These are phyloP conservation scores for Chalaropsis thielavioides DNA, from an alignment of 2,329 filamentous ascomycete genomes.

Conservation along the genomic window DNA sequence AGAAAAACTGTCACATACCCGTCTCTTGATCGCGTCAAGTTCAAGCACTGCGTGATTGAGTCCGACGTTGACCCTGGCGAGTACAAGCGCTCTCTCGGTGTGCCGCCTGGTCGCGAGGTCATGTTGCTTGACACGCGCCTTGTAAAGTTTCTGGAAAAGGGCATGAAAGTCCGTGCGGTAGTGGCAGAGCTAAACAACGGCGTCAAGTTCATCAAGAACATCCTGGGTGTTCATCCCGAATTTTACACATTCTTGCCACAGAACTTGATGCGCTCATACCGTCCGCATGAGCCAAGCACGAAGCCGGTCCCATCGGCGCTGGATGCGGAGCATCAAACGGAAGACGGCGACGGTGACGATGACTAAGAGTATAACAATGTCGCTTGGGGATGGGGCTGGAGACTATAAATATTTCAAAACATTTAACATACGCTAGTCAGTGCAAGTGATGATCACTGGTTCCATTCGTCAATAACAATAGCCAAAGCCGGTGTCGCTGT, in stretches of 20 bases:
- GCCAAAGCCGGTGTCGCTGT: background rate
- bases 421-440: background rate
- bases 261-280: constrained; percentile 53
- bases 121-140: constrained; percentile 55
- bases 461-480: background rate
- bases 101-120: constrained; percentile 20
- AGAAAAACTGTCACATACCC: background rate
- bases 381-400: background rate
- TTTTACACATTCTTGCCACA: constrained; percentile 55
- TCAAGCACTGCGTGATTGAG: constrained; percentile 29
- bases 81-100: background rate
- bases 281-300: constrained; percentile 35
- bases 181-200: constrained; percentile 48
- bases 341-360: background rate
- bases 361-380: background rate
- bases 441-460: background rate
- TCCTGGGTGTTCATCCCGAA: constrained; percentile 40
- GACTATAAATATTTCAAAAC: no score
- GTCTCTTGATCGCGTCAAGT: background rate
- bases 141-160: constrained; percentile 40
- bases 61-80: constrained; percentile 32
- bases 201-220: constrained; percentile 48
- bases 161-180: constrained; percentile 46
- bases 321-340: background rate
- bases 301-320: constrained; percentile 33